These are phyloP conservation scores for Yarrowia galli DNA, from an alignment of 1,139 yeast species.

Conservation along the genomic window DNA sequence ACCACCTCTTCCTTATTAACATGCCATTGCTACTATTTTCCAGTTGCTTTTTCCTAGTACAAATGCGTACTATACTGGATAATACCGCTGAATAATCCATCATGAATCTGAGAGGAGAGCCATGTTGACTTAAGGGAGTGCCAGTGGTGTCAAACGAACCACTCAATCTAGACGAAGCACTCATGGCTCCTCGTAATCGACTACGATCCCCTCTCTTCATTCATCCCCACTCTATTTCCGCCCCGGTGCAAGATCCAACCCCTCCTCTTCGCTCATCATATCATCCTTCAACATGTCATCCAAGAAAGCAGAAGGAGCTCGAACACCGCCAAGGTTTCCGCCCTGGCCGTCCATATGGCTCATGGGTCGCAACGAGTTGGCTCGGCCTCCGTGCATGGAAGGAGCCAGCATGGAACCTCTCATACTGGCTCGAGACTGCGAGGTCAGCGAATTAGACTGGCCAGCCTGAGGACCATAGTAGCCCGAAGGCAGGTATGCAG, in stretches of 20 bases:
- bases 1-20: neutral
- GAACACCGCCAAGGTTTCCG: conserved; percentile 40
- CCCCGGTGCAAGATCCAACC: neutral
- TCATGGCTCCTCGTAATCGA: no score
- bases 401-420: conserved; percentile 32
- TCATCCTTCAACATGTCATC: conserved; percentile 51
- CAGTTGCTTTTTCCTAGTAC: conserved; percentile 10
- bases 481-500: conserved; percentile 52
- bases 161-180: no score
- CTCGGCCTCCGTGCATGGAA: conserved; percentile 18
- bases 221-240: no score
- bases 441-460: conserved; percentile 44
- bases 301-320: conserved; percentile 54
- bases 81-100: conserved; percentile 1
- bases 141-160: no score
- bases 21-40: conserved; percentile 26
- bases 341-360: conserved; percentile 40
- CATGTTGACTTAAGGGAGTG: no score
- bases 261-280: conserved; percentile 5
- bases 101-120: neutral
- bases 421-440: conserved; percentile 40
- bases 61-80: neutral
- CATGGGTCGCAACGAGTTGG: conserved; percentile 39
- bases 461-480: conserved; percentile 47
- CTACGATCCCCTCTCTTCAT: no score